phyloP scores from a whole-genome alignment of 2,329 filamentous ascomycete genomes.

The Cladosporium sp. region DNA sequence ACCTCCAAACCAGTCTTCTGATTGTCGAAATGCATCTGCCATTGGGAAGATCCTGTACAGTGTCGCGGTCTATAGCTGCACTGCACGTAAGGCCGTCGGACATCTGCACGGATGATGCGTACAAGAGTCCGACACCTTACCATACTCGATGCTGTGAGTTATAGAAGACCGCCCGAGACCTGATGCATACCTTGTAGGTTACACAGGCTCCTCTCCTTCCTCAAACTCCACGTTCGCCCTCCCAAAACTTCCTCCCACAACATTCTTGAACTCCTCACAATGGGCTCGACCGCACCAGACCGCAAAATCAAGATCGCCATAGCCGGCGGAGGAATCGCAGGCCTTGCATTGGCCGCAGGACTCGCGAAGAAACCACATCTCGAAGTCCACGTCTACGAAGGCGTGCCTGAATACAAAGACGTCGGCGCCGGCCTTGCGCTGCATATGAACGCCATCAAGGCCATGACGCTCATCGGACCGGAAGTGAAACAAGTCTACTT shows the following conservation, averaged over 20 bases:
- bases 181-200: background rate
- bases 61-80: too few relatives aligned
- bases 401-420: conserved; percentile 43
- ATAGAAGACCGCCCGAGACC: conserved; percentile 3
- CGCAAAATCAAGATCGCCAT: conserved; percentile 41
- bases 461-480: conserved; percentile 37
- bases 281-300: conserved; percentile 11
- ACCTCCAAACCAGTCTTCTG: too few relatives aligned
- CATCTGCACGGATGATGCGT: conserved; percentile 9
- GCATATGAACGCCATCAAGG: conserved; percentile 52
- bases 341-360: conserved; percentile 46
- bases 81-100: background rate
- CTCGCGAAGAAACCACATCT: conserved; percentile 40
- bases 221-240: background rate
- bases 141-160: conserved; percentile 1
- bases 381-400: conserved; percentile 49
- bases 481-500: conserved; percentile 45
- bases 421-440: conserved; percentile 48
- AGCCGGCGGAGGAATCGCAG: conserved; percentile 49
- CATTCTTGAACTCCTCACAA: background rate
- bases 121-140: conserved; percentile 6
- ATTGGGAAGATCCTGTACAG: too few relatives aligned
- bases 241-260: background rate
- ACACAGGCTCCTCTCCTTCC: background rate
- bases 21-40: too few relatives aligned